Conservation (phyloP, 441 rosid species). For the Euphorbia neoarborescens region DNA sequence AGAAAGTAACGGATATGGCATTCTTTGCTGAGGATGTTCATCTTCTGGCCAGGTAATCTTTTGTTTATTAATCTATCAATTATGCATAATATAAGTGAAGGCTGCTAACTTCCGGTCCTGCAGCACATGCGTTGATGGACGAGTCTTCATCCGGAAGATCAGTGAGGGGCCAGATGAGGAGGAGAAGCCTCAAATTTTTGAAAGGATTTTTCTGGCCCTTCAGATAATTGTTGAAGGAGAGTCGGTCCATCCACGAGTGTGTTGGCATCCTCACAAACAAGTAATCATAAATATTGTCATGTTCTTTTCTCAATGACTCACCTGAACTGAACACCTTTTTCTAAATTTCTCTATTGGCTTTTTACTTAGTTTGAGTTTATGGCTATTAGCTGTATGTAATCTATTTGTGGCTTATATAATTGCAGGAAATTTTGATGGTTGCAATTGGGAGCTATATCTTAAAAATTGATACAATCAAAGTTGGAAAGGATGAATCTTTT, state of each 20-base stretch:
- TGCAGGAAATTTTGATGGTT: constrained; percentile 71
- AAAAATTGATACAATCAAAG: constrained; percentile 41
- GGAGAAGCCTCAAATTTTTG: constrained; percentile 69
- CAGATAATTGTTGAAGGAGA: constrained; percentile 57
- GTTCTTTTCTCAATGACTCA: constrained; percentile 4
- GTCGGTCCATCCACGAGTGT: constrained; percentile 64
- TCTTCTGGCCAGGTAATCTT: constrained; percentile 73
- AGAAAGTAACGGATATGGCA: constrained; percentile 90
- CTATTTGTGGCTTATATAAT: background rate
- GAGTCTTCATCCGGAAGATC: constrained; percentile 65
- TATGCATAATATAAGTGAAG: constrained; percentile 1
- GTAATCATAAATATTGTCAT: constrained; percentile 31
- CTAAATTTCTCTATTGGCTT: background rate
- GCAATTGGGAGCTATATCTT: constrained; percentile 27
- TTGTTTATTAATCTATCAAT: constrained; percentile 8
- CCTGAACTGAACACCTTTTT: background rate
- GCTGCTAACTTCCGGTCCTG: constrained; percentile 19
- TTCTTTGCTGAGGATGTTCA: constrained; percentile 92
- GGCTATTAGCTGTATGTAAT: background rate
- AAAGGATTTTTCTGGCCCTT: constrained; percentile 52
- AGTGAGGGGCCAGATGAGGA: constrained; percentile 75
- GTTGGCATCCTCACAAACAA: constrained; percentile 94
- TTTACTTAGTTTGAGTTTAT: constrained; percentile 7
- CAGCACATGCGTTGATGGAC: constrained; percentile 77
- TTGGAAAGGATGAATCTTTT: constrained; percentile 47